Evolutionary conservation across 306 rosid species (phyloP), one percentile per base, ranked within the genome.

Genomic region (Vachellia pachyceras): DNA sequence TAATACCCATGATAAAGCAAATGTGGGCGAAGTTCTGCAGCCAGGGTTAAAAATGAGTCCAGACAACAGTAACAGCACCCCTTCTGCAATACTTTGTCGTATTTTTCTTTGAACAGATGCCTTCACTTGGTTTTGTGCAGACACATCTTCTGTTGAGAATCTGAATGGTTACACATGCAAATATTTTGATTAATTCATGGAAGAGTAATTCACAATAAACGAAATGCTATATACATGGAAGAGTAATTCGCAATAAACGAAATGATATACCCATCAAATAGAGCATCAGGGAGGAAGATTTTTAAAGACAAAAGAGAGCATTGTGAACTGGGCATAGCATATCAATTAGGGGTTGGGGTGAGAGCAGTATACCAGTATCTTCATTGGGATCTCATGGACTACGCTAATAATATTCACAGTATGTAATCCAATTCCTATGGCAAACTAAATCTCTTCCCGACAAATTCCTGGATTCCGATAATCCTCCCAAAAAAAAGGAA

Each of bases 91-190:
- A 75, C 99, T 95, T 84, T 95, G 99, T 23, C 93, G 88, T 77
- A 95, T 95, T 87, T 80, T 95, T 50, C 99, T 88, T 76, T 95
- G 97, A 60, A 95, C 98, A 33, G 98, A 95, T 7, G 99, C 99
- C 88, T 95, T 95, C 74, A 93, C 99, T 92, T 95, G 99, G 80
- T 95, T 95, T 87, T 95, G 99, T 73, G 94, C 99, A 79, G 99
- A 95, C 17, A 95, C 97, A 9, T 95, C 98, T 81, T 95, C 99
- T 41, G 90, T 61, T 23, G 98, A 93, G 85, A 95, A 95, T 77
- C 98, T 95, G 84, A 63, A 79, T 13, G 33, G 65, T 45, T 76
- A 72, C 5, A 66, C 4, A 77, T 23, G 52, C 23, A 57, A 83
- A 73, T n/a, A 71, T 7, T 66, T 42, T 23, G 44, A 23, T 13